Conservation (phyloP, 345 rosid species). For the Acer campestre region DNA sequence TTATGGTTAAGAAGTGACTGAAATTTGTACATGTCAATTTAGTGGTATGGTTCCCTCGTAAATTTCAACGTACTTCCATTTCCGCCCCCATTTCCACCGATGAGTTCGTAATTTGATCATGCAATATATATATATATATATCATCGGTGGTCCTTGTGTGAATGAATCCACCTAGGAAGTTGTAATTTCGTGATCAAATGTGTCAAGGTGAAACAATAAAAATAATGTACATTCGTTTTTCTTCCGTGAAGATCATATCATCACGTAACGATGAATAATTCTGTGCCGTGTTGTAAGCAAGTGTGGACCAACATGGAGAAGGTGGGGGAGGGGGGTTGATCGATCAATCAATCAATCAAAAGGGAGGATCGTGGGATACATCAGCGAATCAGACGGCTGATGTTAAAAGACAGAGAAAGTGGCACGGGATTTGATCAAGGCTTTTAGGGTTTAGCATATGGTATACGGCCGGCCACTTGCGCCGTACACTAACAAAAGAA, state of each 20-base stretch:
- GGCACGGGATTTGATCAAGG: background rate
- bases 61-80: background rate
- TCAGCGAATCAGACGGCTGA: background rate
- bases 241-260: too few relatives aligned
- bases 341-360: background rate
- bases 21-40: background rate
- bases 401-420: background rate
- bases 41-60: background rate
- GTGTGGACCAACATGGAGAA: too few relatives aligned
- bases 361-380: background rate
- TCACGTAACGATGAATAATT: too few relatives aligned
- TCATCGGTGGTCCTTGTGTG: background rate
- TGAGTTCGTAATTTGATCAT: too few relatives aligned
- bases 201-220: too few relatives aligned
- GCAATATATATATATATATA: too few relatives aligned
- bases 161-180: background rate
- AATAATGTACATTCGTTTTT: too few relatives aligned
- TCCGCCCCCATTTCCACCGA: too few relatives aligned
- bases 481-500: conserved; percentile 13
- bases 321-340: background rate
- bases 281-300: too few relatives aligned
- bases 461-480: conserved; percentile 4
- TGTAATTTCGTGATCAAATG: background rate
- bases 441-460: too few relatives aligned
- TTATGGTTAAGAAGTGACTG: background rate